Evolutionary conservation across 352 stramenopile genomes (phyloP), one percentile per base, ranked within the genome.

Genomic region (Pythium sukuiense): DNA sequence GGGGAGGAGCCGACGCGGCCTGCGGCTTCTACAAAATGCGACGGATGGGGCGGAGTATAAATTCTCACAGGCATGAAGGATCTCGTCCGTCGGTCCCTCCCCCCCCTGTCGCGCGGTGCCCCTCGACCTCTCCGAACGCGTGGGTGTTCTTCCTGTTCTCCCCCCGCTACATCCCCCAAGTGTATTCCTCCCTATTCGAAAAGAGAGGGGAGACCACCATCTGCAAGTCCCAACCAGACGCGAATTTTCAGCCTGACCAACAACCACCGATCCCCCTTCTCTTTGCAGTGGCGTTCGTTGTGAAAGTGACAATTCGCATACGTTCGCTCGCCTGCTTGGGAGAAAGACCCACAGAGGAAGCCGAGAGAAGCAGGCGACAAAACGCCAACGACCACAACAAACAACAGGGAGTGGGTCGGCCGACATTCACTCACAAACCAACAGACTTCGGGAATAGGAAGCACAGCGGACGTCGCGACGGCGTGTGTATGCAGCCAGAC

Each of bases 191-290:
- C 14, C 4, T 32, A 59, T 58, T 26, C 27, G 32, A 39, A 20
- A 20, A 35, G 30, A 57, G 54, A 49, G 61, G 45, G 55, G 26
- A 39, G 55, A 58, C 43, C 32, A 49, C 41, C 50, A n/a, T n/a
- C n/a, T 50, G 61, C 18, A 16, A 35, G 50, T 49, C 30, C 64
- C 64, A 63, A 71, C 64, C 64, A 71, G 53, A 71, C 57, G 29
- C 53, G 16, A 59, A 59, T 71, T 71, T 66, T 58, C 58, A 54
- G 64, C 50, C 64, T 71, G 64, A 71, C 64, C 64, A 71, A 71
- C 64, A 71, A 71, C 57, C 64, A 71, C 49, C 63, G 46, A 61
- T 43, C 46, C 20, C 59, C 33, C 61, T 48, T 35, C 48, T 63
- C 48, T 63, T 52, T n/a, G 27, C 48, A 39, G 26, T 52, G 20